phyloP scores from a whole-genome alignment of 2,329 filamentous ascomycete genomes.

The Ilyonectria sp. region DNA sequence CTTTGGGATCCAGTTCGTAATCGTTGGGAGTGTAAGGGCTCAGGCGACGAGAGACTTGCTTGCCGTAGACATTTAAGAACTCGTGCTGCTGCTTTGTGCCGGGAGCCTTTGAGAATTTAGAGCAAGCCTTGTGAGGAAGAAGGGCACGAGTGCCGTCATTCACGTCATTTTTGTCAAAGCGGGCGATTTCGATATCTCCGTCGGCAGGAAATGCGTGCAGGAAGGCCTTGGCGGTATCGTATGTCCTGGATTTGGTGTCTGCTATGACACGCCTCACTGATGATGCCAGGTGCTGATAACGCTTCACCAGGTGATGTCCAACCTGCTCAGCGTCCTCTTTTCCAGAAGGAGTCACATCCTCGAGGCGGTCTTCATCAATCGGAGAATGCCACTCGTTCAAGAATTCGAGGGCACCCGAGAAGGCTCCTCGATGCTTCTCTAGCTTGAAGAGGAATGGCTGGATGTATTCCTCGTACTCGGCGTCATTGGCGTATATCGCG shows the following conservation, averaged over 20 bases:
- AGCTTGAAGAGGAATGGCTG: conserved; percentile 41
- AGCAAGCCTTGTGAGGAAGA: conserved; percentile 44
- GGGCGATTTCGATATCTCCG: conserved; percentile 34
- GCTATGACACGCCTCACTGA: conserved; percentile 42
- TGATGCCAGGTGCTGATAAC: conserved; percentile 38
- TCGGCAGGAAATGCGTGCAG: conserved; percentile 32
- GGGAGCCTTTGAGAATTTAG: conserved; percentile 37
- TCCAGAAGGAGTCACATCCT: conserved; percentile 43
- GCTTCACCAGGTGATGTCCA: conserved; percentile 37
- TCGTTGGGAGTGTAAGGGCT: conserved; percentile 39
- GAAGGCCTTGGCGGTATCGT: conserved; percentile 42
- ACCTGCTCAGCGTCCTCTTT: conserved; percentile 39
- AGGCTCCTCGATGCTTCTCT: conserved; percentile 40
- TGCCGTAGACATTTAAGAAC: conserved; percentile 40
- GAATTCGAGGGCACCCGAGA: conserved; percentile 38
- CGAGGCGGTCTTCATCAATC: conserved; percentile 41
- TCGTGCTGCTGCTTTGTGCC: conserved; percentile 37
- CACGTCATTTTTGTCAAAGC: conserved; percentile 39
- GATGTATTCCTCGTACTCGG: conserved; percentile 45
- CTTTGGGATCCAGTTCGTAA: conserved; percentile 37
- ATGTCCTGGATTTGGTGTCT: conserved; percentile 43
- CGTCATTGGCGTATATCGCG: conserved; percentile 45
- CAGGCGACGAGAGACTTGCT: conserved; percentile 31
- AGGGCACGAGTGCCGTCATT: conserved; percentile 43
- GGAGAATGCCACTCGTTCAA: conserved; percentile 43